Conservation (phyloP, 345 rosid species). For the Lenwebbia sp. region DNA sequence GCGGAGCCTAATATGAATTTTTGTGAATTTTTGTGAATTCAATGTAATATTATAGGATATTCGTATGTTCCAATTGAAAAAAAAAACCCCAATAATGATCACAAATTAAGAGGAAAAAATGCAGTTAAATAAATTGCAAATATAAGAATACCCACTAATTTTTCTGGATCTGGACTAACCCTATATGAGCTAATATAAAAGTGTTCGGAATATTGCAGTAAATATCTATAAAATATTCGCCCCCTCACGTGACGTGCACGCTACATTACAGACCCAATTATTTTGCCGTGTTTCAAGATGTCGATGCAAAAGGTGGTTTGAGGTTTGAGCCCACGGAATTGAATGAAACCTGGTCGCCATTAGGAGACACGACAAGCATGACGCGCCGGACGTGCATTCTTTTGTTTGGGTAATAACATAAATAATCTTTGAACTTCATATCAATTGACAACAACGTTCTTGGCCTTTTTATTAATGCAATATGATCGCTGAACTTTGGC, state of each 20-base stretch:
- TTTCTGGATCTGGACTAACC: not conserved
- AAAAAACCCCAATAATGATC: not conserved
- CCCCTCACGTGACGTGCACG: not conserved
- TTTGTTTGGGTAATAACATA: not conserved
- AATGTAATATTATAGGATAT: not conserved
- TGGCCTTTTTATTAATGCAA: too few species aligned
- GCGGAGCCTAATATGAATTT: not conserved
- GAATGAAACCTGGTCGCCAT: not conserved
- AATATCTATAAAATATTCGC: not conserved
- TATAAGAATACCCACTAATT: not conserved
- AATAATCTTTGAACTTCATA: not conserved
- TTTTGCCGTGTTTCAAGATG: not conserved
- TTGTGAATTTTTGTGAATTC: not conserved
- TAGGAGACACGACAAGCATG: not conserved
- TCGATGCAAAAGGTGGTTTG: not conserved
- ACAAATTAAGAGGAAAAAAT: not conserved
- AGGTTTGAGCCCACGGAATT: not conserved
- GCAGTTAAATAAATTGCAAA: not conserved
- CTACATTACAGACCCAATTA: not conserved
- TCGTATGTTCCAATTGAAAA: not conserved
- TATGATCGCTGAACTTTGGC: not conserved
- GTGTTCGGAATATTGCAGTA: not conserved
- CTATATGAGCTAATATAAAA: not conserved
- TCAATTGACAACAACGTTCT: fast-evolving
- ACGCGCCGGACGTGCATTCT: not conserved